A percentile compares a stretch with the other conserved stretches of the same genome.
Evolutionary conservation across 257 asterid species (phyloP).

Genomic region (Jasminum sambac): DNA sequence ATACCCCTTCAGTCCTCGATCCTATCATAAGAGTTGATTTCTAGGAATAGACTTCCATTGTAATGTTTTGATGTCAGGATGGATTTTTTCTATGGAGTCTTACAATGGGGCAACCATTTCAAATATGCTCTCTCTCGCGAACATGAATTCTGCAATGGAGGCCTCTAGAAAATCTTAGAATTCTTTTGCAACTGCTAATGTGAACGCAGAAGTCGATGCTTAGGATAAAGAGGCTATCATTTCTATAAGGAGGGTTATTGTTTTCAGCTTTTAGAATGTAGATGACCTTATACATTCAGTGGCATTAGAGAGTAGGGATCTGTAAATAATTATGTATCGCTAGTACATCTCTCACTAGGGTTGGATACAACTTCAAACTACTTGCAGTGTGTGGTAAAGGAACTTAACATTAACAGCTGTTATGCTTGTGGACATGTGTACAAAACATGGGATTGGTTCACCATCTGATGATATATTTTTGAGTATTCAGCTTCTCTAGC

Average conservation of each 20-base stretch:
- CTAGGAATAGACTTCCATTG: neutral
- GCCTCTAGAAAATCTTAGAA: constrained; percentile 68
- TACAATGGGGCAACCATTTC: constrained; percentile 14
- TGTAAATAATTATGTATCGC: constrained; percentile 43
- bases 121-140: constrained; percentile 36
- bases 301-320: constrained; percentile 48
- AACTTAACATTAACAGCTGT: constrained; percentile 37
- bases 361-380: constrained; percentile 28
- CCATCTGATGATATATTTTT: constrained; percentile 40
- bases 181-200: constrained; percentile 62
- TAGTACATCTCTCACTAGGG: constrained; percentile 30
- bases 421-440: constrained; percentile 64
- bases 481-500: constrained; percentile 38
- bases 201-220: constrained; percentile 47
- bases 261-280: constrained; percentile 76
- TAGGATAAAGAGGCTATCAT: constrained; percentile 53
- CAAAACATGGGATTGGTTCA: constrained; percentile 46
- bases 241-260: constrained; percentile 65
- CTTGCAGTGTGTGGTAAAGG: constrained; percentile 36
- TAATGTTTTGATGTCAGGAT: neutral
- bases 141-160: constrained; percentile 80
- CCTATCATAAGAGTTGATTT: no score
- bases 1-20: no score
- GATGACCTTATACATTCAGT: constrained; percentile 53
- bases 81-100: neutral